Evolutionary conservation across 2,329 filamentous ascomycete genomes (phyloP).

Genomic region (Calonectria pseudoreteaudii): DNA sequence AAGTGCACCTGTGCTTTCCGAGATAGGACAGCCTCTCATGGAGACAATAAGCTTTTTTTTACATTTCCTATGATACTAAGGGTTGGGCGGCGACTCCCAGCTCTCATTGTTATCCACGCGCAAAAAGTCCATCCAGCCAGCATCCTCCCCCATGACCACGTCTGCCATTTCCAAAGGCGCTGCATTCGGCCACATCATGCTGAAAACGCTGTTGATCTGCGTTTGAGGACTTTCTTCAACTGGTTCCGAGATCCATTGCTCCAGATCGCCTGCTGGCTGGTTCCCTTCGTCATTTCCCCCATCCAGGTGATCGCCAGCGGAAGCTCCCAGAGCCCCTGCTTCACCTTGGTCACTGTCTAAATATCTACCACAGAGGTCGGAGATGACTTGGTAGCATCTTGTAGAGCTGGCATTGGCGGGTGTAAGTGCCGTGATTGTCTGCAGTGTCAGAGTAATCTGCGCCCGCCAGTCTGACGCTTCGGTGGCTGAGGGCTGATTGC

Average conservation of each 20-base stretch:
- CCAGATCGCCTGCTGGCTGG: not conserved
- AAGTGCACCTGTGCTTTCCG: not conserved
- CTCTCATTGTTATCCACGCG: slow-evolving; percentile 30
- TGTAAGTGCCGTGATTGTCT: slow-evolving; percentile 51
- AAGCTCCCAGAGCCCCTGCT: not conserved
- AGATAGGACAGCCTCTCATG: not conserved
- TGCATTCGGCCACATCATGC: slow-evolving; percentile 60
- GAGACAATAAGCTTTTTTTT: too few relatives aligned
- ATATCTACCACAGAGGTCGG: slow-evolving; percentile 54
- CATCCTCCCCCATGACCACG: slow-evolving; percentile 52
- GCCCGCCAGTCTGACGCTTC: slow-evolving; percentile 53
- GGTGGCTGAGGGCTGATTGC: slow-evolving; percentile 53
- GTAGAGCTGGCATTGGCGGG: slow-evolving; percentile 53
- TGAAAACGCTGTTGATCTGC: slow-evolving; percentile 55
- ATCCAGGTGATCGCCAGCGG: not conserved
- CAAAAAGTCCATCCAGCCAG: slow-evolving; percentile 52
- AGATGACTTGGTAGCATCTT: slow-evolving; percentile 56
- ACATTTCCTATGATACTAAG: not conserved
- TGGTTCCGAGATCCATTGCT: slow-evolving; percentile 31
- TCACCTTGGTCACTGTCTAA: slow-evolving; percentile 38
- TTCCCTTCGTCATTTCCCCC: not conserved
- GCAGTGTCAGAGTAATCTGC: slow-evolving; percentile 53
- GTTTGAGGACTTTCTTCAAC: slow-evolving; percentile 55
- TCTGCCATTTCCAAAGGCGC: slow-evolving; percentile 51
- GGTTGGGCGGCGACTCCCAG: slow-evolving; percentile 17